These are phyloP conservation scores for Lachnum nothofagi DNA, from an alignment of 2,329 filamentous ascomycete species.

Conservation along the genomic window DNA sequence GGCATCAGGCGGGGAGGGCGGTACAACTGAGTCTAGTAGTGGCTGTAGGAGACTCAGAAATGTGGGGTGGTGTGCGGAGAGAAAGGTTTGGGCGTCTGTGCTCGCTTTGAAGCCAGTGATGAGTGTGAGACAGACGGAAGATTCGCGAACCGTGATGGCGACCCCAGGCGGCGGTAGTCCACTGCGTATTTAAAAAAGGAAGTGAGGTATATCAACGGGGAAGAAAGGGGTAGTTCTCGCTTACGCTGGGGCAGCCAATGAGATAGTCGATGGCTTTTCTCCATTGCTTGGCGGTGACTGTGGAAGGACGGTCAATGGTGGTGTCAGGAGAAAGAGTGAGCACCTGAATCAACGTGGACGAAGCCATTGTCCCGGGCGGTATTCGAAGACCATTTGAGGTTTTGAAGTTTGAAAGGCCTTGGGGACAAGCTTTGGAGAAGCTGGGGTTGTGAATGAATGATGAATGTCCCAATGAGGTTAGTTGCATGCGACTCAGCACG, in stretches of 20 bases:
- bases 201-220: background rate
- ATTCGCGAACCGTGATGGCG: background rate
- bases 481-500: too few relatives aligned
- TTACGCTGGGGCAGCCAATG: background rate
- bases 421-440: background rate
- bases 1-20: too few relatives aligned
- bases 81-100: background rate
- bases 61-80: background rate
- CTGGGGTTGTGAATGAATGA: too few relatives aligned
- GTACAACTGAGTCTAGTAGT: background rate
- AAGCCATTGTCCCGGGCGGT: too few relatives aligned
- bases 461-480: too few relatives aligned
- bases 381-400: background rate
- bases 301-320: background rate
- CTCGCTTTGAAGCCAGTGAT: background rate
- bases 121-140: background rate
- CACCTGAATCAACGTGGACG: background rate
- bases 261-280: background rate
- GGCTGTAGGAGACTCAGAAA: background rate
- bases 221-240: background rate
- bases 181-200: background rate
- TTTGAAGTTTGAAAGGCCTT: background rate
- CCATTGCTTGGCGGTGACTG: background rate
- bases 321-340: background rate
- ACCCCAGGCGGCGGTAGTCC: background rate